A percentile compares a stretch with the other conserved stretches of the same genome.
phyloP scores from a whole-genome alignment of 257 asterid species.

The Ilex aquifolium region DNA sequence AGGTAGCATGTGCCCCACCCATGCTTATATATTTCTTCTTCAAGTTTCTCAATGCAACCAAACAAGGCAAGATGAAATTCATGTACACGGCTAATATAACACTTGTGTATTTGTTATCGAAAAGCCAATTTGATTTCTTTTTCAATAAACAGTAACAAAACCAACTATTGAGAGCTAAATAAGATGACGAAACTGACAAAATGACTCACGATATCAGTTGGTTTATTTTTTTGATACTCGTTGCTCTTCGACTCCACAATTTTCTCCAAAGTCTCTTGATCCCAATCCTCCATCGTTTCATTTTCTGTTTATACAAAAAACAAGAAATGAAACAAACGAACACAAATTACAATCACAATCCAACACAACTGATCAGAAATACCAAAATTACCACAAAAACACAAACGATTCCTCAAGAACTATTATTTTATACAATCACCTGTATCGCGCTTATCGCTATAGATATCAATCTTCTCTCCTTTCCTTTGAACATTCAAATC shows the following conservation, averaged over 20 bases:
- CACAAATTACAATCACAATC: neutral
- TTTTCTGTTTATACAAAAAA: neutral
- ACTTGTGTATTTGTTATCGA: too few relatives aligned
- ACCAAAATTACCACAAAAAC: neutral
- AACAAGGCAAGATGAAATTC: too few relatives aligned
- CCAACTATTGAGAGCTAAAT: too few relatives aligned
- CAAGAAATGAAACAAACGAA: slow-evolving; percentile 2
- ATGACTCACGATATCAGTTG: slow-evolving; percentile 66
- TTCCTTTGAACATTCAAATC: slow-evolving; percentile 94
- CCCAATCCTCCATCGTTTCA: slow-evolving; percentile 96
- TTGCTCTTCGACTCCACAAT: slow-evolving; percentile 78
- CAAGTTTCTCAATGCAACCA: too few relatives aligned
- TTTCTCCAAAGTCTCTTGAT: slow-evolving; percentile 80
- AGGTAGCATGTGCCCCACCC: too few relatives aligned
- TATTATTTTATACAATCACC: slow-evolving; percentile 27
- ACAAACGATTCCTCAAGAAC: slow-evolving; percentile 3
- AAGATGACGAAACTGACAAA: too few relatives aligned
- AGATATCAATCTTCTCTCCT: slow-evolving; percentile 91
- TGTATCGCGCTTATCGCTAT: slow-evolving; percentile 64
- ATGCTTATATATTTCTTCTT: too few relatives aligned
- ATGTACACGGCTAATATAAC: too few relatives aligned
- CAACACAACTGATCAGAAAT: neutral
- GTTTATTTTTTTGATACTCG: slow-evolving; percentile 93
- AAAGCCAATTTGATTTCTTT: too few relatives aligned
- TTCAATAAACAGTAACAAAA: too few relatives aligned